Percentiles rank a stretch among this genome's conserved stretches.
Conservation (phyloP, 1,284 basidiomycete species). For the Cryptococcus depauperatus region DNA sequence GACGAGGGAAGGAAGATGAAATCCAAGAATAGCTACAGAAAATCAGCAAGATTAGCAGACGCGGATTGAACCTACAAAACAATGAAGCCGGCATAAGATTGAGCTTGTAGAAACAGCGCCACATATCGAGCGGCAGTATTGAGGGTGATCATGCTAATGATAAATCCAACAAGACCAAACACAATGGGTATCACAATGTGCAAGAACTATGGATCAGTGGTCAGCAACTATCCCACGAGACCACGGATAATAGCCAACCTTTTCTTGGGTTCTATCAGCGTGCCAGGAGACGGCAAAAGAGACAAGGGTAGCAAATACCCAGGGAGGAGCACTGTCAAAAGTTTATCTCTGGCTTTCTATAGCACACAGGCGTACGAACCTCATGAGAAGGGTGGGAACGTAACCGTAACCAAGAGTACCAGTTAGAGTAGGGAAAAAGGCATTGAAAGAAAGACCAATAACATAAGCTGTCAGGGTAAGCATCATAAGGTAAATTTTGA, state of each 20-base stretch:
- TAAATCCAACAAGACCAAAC: constrained; percentile 34
- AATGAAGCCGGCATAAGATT: constrained; percentile 38
- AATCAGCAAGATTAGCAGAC: neutral
- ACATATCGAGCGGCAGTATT: constrained; percentile 41
- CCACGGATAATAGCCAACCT: constrained; percentile 43
- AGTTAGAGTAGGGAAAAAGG: constrained; percentile 61
- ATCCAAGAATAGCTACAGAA: constrained; percentile 31
- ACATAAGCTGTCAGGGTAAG: constrained; percentile 50
- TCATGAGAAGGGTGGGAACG: constrained; percentile 55
- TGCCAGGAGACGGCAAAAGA: constrained; percentile 56
- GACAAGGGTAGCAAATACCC: constrained; percentile 58
- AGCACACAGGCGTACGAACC: constrained; percentile 25
- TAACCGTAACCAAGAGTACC: constrained; percentile 58
- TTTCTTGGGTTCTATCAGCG: constrained; percentile 52
- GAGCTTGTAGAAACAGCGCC: constrained; percentile 41
- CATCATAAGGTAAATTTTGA: constrained; percentile 56
- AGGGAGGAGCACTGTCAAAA: constrained; percentile 65
- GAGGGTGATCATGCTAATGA: constrained; percentile 36
- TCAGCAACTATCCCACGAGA: neutral
- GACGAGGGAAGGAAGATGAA: constrained; percentile 40
- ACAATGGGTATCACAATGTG: constrained; percentile 50
- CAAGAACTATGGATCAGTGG: constrained; percentile 48
- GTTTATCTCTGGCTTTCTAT: neutral
- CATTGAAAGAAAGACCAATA: constrained; percentile 60
- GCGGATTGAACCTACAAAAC: constrained; percentile 15